A percentile compares a stretch with the other conserved stretches of the same genome.
phyloP scores from a whole-genome alignment of 2,329 filamentous ascomycete species.

The Xylaria hypoxylon region DNA sequence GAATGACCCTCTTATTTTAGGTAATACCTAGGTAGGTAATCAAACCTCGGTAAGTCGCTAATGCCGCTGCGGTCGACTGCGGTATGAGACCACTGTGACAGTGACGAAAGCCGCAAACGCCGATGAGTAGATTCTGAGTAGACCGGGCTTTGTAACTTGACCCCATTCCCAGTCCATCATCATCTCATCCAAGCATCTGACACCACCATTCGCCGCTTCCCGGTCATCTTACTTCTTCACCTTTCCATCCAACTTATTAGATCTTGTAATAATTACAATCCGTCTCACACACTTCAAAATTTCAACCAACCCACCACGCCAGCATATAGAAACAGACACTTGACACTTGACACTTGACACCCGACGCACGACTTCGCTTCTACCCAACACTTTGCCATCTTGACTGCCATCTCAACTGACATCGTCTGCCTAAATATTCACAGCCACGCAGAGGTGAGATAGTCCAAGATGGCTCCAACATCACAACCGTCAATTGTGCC shows the following conservation, averaged over 20 bases:
- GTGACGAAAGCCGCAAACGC: background rate
- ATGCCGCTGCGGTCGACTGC: background rate
- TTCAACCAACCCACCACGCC: background rate
- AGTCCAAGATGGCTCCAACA: conserved; percentile 46
- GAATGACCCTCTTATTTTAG: background rate
- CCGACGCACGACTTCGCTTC: background rate
- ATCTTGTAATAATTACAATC: conserved; percentile 27
- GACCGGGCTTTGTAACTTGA: conserved; percentile 3
- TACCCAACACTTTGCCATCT: conserved; percentile 2
- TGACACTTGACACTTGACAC: too few species aligned
- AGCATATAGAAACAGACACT: conserved; percentile 4
- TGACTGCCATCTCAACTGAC: background rate
- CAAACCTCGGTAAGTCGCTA: conserved; percentile 34
- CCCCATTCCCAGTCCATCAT: conserved; percentile 21
- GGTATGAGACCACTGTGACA: background rate
- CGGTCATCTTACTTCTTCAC: conserved; percentile 19
- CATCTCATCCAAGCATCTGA: conserved; percentile 29
- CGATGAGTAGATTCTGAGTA: background rate
- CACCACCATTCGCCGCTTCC: conserved; percentile 17
- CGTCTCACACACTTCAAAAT: background rate
- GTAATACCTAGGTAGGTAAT: conserved; percentile 1
- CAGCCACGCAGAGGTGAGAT: conserved; percentile 5
- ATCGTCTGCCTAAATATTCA: conserved; percentile 3
- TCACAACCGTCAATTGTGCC: conserved; percentile 67
- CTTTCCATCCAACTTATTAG: conserved; percentile 5